Evolutionary conservation across 2,329 filamentous ascomycete species (phyloP), one percentile per base, ranked within the genome.

Genomic region (Mycosphaerelloides madeirae): DNA sequence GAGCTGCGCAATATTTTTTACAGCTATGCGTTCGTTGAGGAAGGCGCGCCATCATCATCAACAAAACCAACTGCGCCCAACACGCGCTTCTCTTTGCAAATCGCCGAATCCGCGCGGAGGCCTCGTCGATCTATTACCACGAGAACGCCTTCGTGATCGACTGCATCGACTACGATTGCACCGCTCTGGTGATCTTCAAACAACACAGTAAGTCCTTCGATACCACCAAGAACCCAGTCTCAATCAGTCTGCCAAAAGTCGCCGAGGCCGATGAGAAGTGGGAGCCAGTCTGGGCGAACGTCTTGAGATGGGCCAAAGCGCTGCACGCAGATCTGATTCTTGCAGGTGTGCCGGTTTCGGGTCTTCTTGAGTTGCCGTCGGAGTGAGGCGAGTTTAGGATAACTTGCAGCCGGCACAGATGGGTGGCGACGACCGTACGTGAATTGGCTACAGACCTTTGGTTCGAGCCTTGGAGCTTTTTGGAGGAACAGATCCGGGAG

Each of bases 1-100:
- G 38, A 41, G 31, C 29, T 41, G 15, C 38, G 38, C 29, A 34
- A 41, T 13, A 9, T 5, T 6, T 33, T 41, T 19, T 41, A 41
- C 29, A 22, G 11, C 29, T 33, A 6, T 13, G 16, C 19, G 18
- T 31, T 41, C 13, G 5, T 28, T 9, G 12, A 7, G 7, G 22
- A 25, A 22, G n/a, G n/a, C n/a, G 13, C 4, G 6, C 4, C 4
- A 38, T 38, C 5, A 28, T 25, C 16, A 7, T 38, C 35, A 22
- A 28, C 35, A 25, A 38, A n/a, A 14, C 6, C 14, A 22, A 38
- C n/a, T n/a, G 4, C 6, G 28, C 28, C 8, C 8, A 29, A n/a
- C 28, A 29, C 28, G 8, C 28, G n/a, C 28, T 9, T 29, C n/a
- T 8, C 28, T 29, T n/a, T 9, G 28, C 28, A n/a, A 9, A 8